Base-by-base conservation (phyloP, 208 protist genomes). In the Crithidia thermophila region DNA sequence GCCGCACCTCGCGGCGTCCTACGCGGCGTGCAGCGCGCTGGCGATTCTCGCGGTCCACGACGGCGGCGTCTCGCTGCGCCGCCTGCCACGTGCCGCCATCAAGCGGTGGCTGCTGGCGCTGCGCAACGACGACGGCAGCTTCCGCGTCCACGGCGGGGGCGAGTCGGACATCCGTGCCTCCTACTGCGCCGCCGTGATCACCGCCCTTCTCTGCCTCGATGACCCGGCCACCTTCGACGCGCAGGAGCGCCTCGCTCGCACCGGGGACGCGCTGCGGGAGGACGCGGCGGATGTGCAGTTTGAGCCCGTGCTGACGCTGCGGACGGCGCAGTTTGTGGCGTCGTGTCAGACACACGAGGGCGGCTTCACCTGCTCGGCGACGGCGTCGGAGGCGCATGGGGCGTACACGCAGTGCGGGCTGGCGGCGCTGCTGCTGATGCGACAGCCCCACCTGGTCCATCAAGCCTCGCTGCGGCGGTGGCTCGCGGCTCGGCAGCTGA, bases 391-490 rank as follows among this genome's bases (percentile, higher is more conserved):
- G 74, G 89, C 94, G 16, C 96, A 98, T 46, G 96, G 94, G 7
- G 94, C 94, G 25, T 98, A 98, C 79, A 96, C 94, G 10, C 93
- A 95, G 34, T 98, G 93, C 65, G 96, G 72, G 7, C 58, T 97
- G 27, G 90, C 91, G 21, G 55, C 87, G 2, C 69, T 96, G 16
- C 39, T 88, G 36, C 30, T 98, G 5, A 85, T 95, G 79, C 45
- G 77, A 58, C 47, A 77, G 39, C 57, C 77, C 28, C 67, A 91
- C 40, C 23, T 85, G 14, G 72, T 94, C 11, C 78, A 97, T 20
- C 69, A 81, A 28, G 18, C 72, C 0, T 14, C 53, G 11, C 73
- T 94, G 43, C 81, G 82, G 0, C 77, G 87, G 4, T 98, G 94
- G 94, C 64, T 97, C 14, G 61, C 79, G 3, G 66, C 70, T 13